Percentiles rank a stretch among this genome's conserved stretches.
phyloP scores from a whole-genome alignment of 1,139 yeast genomes.

The Arxiozyma telluris region DNA sequence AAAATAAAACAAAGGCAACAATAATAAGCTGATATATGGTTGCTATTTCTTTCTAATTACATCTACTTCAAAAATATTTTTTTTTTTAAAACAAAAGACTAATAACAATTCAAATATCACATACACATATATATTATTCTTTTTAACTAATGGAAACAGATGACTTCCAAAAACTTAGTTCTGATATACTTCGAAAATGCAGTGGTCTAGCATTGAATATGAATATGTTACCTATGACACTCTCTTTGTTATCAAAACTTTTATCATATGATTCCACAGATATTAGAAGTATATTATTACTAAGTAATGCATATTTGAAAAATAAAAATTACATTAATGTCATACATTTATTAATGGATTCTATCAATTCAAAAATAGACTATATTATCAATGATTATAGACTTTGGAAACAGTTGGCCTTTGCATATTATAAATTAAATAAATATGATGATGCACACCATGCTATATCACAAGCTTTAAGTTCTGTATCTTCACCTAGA shows the following conservation, averaged over 20 bases:
- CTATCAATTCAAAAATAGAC: conserved; percentile 8
- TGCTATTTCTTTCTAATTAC: not conserved
- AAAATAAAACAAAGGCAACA: too few relatives aligned
- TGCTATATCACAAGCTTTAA: conserved; percentile 8
- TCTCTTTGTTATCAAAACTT: conserved; percentile 11
- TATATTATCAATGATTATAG: conserved; percentile 5
- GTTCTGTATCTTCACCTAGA: not conserved
- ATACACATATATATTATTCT: not conserved
- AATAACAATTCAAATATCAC: not conserved
- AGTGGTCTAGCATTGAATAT: conserved; percentile 18
- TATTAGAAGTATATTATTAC: conserved; percentile 11
- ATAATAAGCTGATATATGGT: not conserved
- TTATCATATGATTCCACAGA: conserved; percentile 14
- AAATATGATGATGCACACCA: conserved; percentile 15
- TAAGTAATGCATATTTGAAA: conserved; percentile 14
- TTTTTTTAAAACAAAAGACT: not conserved
- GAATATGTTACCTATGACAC: conserved; percentile 14
- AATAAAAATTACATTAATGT: conserved; percentile 13
- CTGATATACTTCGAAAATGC: conserved; percentile 15
- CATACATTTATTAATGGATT: conserved; percentile 12
- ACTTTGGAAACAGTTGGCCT: conserved; percentile 14
- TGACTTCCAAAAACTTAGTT: conserved; percentile 1
- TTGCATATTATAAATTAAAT: conserved; percentile 9
- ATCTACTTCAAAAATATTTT: not conserved
- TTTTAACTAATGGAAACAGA: conserved; percentile 1